Conservation (phyloP, 345 rosid species). For the Aquilaria malaccensis region DNA sequence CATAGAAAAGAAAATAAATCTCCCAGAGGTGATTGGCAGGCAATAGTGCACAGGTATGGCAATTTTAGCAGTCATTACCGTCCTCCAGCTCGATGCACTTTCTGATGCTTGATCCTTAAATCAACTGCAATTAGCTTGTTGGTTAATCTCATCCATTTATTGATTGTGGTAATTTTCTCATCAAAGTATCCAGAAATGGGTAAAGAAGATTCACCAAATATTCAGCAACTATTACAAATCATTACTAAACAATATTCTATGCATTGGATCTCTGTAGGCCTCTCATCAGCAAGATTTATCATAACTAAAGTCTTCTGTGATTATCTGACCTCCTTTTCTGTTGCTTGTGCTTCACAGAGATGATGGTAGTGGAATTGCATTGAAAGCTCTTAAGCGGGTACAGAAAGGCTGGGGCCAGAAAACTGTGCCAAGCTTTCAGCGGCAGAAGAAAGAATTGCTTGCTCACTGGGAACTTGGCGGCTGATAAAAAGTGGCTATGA, state of each 20-base stretch:
- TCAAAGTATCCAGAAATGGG: constrained; percentile 1
- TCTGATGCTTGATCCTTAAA: constrained; percentile 11
- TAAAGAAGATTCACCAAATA: background rate
- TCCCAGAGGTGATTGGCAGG: constrained; percentile 53
- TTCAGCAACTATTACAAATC: background rate
- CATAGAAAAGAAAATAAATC: constrained; percentile 28
- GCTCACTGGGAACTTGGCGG: constrained; percentile 47
- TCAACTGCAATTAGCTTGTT: background rate
- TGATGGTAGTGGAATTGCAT: constrained; percentile 85
- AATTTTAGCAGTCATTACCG: constrained; percentile 2
- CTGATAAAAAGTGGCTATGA: constrained; percentile 3
- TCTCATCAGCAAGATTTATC: constrained; percentile 7
- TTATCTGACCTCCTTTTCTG: constrained; percentile 7
- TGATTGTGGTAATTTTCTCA: background rate
- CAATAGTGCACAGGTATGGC: constrained; percentile 62
- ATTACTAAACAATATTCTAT: background rate
- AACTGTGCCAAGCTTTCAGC: constrained; percentile 44
- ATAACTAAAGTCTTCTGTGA: constrained; percentile 3
- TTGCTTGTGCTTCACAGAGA: constrained; percentile 51
- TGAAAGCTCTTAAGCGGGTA: constrained; percentile 60
- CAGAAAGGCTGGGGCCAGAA: constrained; percentile 86
- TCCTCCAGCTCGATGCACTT: constrained; percentile 2
- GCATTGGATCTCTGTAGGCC: background rate
- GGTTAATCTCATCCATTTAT: background rate
- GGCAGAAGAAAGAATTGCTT: constrained; percentile 38